phyloP scores from a whole-genome alignment of 257 asterid species.

The Phtheirospermum japonicum region DNA sequence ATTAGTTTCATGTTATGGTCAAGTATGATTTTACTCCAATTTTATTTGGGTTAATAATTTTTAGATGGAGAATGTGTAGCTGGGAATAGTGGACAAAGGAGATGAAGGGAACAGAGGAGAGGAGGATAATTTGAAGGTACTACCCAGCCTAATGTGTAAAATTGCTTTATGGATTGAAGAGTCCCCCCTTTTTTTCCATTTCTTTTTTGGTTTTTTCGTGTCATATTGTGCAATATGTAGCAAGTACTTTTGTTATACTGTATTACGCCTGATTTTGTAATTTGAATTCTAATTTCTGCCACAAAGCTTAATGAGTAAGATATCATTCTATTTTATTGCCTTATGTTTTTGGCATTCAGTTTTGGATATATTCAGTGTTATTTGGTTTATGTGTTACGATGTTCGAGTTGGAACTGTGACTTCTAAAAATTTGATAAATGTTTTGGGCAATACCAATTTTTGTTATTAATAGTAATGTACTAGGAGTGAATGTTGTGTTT shows the following conservation, averaged over 20 bases:
- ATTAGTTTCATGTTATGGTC: constrained; percentile 6
- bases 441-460: neutral
- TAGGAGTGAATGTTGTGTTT: neutral
- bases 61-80: constrained; percentile 1
- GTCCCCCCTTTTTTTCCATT: too few relatives aligned
- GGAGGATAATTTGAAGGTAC: constrained; percentile 1
- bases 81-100: neutral
- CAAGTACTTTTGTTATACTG: constrained; percentile 28
- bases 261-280: constrained; percentile 29
- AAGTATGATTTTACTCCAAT: constrained; percentile 21
- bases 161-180: constrained; percentile 20
- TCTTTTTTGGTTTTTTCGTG: constrained; percentile 18
- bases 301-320: constrained; percentile 27
- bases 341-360: neutral
- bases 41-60: constrained; percentile 19
- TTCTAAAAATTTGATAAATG: neutral
- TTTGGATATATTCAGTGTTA: neutral
- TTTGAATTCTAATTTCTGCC: constrained; percentile 18
- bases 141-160: neutral
- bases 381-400: neutral
- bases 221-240: constrained; percentile 32
- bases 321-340: constrained; percentile 18
- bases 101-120: neutral
- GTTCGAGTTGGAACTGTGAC: neutral
- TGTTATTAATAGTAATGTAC: neutral